Evolutionary conservation across 768 basidiomycete species (phyloP).

Genomic region (Rhodocollybia butyracea): DNA sequence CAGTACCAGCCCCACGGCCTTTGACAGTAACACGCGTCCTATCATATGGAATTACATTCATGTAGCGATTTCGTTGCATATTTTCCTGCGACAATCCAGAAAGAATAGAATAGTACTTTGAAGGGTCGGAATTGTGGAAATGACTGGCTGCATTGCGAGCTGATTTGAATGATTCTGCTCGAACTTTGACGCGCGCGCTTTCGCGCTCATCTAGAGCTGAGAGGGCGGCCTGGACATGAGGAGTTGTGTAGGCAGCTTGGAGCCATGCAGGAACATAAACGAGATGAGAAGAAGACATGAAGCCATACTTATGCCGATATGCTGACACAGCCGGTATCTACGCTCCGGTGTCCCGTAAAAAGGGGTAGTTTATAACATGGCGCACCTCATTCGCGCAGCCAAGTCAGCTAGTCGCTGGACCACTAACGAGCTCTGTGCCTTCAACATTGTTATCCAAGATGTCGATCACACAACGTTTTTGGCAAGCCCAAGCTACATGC

Average conservation of each 20-base stretch:
- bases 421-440: too few relatives aligned
- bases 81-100: slow-evolving; percentile 23
- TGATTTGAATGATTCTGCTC: not conserved
- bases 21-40: slow-evolving; percentile 66
- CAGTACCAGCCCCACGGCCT: slow-evolving; percentile 14
- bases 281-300: too few relatives aligned
- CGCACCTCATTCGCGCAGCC: too few relatives aligned
- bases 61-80: slow-evolving; percentile 60
- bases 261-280: too few relatives aligned
- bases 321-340: too few relatives aligned
- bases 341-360: too few relatives aligned
- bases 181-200: not conserved
- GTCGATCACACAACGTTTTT: too few relatives aligned
- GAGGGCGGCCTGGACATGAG: slow-evolving; percentile 2
- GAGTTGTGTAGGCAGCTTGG: not conserved
- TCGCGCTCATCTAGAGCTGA: not conserved
- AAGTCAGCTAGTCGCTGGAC: too few relatives aligned
- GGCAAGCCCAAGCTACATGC: too few relatives aligned
- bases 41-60: slow-evolving; percentile 76
- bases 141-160: not conserved
- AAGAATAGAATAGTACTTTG: slow-evolving; percentile 1
- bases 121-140: not conserved
- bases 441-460: too few relatives aligned
- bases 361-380: too few relatives aligned
- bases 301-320: too few relatives aligned